These are phyloP conservation scores for Basidiobolus meristosporus DNA, from an alignment of 371 early-diverging fungal genomes.

Conservation along the genomic window DNA sequence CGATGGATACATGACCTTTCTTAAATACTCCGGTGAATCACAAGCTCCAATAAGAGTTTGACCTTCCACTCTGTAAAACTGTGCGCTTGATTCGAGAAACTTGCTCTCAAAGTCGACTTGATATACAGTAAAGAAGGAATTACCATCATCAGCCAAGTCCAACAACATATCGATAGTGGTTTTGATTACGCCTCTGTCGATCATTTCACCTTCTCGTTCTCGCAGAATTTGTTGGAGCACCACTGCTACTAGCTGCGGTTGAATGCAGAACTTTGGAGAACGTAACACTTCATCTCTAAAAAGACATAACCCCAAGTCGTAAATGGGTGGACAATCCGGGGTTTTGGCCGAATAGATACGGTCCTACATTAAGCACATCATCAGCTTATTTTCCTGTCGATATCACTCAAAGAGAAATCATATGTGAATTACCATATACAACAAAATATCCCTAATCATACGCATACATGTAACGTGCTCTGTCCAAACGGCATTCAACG, in stretches of 20 bases:
- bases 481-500: slow-evolving; percentile 58
- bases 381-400: background rate
- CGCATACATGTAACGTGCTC: slow-evolving; percentile 63
- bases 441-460: slow-evolving; percentile 67
- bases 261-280: slow-evolving; percentile 34
- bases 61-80: slow-evolving; percentile 50
- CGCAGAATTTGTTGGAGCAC: slow-evolving; percentile 51
- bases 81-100: slow-evolving; percentile 42
- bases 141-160: slow-evolving; percentile 25
- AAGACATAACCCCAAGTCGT: slow-evolving; percentile 67
- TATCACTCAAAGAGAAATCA: too few species aligned
- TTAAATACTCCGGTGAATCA: slow-evolving; percentile 61
- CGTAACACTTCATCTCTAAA: slow-evolving; percentile 69
- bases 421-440: slow-evolving; percentile 48
- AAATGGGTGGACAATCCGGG: slow-evolving; percentile 37
- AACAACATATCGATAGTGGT: slow-evolving; percentile 56
- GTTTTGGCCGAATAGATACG: slow-evolving; percentile 33
- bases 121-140: slow-evolving; percentile 37
- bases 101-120: slow-evolving; percentile 47
- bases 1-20: slow-evolving; percentile 22
- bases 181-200: slow-evolving; percentile 54
- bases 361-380: slow-evolving; percentile 14
- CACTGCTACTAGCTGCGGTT: slow-evolving; percentile 33
- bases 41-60: slow-evolving; percentile 31
- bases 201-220: slow-evolving; percentile 62